Conservation (phyloP, 768 basidiomycete species). For the Leucocoprinus leucothites region DNA sequence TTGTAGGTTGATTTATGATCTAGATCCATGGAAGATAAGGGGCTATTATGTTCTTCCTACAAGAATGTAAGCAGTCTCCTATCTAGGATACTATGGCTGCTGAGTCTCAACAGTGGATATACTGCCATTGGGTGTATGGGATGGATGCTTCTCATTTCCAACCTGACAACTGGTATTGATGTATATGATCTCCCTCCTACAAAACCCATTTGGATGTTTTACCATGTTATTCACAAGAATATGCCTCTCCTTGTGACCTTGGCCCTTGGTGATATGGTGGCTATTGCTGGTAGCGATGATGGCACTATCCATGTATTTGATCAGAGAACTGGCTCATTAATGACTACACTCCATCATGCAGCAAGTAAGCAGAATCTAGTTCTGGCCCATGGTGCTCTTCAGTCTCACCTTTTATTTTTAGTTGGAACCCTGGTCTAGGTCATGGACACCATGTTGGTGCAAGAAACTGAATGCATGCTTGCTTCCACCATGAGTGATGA, state of each 20-base stretch:
- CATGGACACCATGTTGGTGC: background rate
- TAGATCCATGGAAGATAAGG: conserved; percentile 1
- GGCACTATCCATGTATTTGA: no score
- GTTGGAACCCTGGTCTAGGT: no score
- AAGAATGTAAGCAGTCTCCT: background rate
- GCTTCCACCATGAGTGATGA: background rate
- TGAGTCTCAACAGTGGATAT: background rate
- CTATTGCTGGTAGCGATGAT: no score
- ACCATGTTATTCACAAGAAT: background rate
- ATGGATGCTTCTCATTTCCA: background rate
- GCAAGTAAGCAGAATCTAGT: no score
- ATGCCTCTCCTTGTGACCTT: background rate
- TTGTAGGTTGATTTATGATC: background rate
- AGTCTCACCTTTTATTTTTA: no score
- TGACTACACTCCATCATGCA: no score
- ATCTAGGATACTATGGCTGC: background rate
- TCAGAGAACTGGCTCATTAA: no score
- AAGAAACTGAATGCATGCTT: background rate
- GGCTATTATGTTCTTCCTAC: background rate
- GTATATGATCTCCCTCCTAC: background rate
- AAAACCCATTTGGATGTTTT: background rate
- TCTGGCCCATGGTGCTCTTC: no score
- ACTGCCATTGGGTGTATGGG: background rate
- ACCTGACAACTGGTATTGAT: background rate
- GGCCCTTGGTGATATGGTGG: no score